Evolutionary conservation across 257 asterid species (phyloP).

Genomic region (Capsicum pubescens): DNA sequence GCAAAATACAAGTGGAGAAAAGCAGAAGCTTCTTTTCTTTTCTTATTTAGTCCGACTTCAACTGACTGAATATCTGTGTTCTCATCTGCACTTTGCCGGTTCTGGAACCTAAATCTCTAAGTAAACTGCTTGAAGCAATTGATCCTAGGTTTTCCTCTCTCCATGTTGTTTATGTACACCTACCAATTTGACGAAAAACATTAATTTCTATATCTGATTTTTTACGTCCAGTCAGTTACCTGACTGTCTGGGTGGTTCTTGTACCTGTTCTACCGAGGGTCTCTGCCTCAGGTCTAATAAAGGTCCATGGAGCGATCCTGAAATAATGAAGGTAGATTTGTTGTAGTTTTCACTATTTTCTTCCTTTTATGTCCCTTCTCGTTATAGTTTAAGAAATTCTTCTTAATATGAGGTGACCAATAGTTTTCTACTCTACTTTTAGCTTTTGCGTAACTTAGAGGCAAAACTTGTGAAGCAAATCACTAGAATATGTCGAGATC

Average conservation of each 20-base stretch:
- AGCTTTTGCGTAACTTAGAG: too few species aligned
- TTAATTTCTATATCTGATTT: conserved; percentile 28
- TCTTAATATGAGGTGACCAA: too few species aligned
- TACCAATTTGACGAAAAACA: not conserved
- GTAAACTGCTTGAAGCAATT: conserved; percentile 70
- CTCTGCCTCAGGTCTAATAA: too few species aligned
- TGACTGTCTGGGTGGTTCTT: conserved; percentile 78
- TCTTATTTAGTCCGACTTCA: not conserved
- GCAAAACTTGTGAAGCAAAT: too few species aligned
- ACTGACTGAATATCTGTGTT: conserved; percentile 29
- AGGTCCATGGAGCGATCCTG: too few species aligned
- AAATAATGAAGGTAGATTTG: too few species aligned
- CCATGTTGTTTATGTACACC: not conserved
- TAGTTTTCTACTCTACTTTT: too few species aligned
- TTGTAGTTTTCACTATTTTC: too few species aligned
- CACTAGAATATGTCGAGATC: too few species aligned
- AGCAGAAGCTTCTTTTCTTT: not conserved
- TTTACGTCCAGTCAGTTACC: conserved; percentile 77
- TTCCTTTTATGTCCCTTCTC: too few species aligned
- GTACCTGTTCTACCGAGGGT: too few species aligned
- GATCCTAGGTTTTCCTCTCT: conserved; percentile 65
- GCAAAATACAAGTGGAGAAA: conserved; percentile 67
- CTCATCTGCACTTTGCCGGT: conserved; percentile 55
- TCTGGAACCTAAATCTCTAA: conserved; percentile 76
- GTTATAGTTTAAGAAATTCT: too few species aligned